Evolutionary conservation across 1,284 basidiomycete species (phyloP), one percentile per base, ranked within the genome.

Genomic region (Stygiomarasmius scandens): DNA sequence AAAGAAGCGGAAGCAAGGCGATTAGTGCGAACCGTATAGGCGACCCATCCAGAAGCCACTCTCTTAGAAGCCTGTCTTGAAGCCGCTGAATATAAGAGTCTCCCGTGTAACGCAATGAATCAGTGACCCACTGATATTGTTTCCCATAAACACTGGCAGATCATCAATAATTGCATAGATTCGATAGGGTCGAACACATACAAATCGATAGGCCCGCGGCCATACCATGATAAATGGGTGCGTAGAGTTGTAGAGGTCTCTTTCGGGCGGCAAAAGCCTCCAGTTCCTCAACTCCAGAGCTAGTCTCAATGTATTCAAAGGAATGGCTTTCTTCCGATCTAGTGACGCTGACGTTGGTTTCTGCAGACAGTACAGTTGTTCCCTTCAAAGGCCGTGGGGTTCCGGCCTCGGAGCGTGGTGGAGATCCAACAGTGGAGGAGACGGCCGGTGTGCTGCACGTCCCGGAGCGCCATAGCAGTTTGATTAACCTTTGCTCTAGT

Each of bases 401-500:
- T 9, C 11, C 38, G 41, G 22, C 22, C 19, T 24, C 25, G 16
- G 48, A 25, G 12, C 20, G 41, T 22, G 41, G 25, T 20, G 48
- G 23, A 27, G 49, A 49, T 2, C 38, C 41, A 19, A 45, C 12
- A 5, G 48, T 41, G 12, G 63, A 41, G 4, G 38, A 41, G 4
- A 19, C n/a, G n/a, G 38, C 38, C 5, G 38, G 38, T 41, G 56
- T 47, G 24, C 11, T 64, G 6, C 59, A 54, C 3, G 76, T 71
- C 5, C 72, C 65, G 0, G 74, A 73, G 49, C 77, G 72, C 91
- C 92, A 94, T 25, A 93, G 76, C 54, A 93, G 85, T 65, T 86
- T 84, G 69, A 92, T 90, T 66, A 94, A 83, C 24, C 86, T 82
- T 58, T 91, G 88, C 63, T 94, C 91, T 59, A 94, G 86, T 60